These are phyloP conservation scores for Chalciporus sp. DNA, from an alignment of 1,284 basidiomycete species.

Conservation along the genomic window DNA sequence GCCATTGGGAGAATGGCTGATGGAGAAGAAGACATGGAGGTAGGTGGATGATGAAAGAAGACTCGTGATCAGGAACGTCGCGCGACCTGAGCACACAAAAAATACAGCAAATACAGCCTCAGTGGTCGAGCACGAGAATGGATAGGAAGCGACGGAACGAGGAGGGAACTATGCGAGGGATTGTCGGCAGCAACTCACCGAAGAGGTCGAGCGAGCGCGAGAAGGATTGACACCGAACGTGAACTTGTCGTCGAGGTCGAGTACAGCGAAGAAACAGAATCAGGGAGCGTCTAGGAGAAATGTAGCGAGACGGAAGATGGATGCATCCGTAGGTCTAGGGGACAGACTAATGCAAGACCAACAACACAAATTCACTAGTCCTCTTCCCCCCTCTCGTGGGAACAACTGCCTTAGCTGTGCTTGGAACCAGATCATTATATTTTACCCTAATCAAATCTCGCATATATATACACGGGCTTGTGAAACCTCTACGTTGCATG, in stretches of 20 bases:
- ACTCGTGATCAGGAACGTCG: constrained; percentile 8
- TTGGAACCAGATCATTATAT: neutral
- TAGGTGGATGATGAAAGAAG: constrained; percentile 1
- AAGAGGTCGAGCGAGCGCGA: constrained; percentile 5
- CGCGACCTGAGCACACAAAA: constrained; percentile 13
- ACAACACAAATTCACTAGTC: neutral
- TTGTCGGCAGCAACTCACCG: constrained; percentile 3
- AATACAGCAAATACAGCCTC: constrained; percentile 15
- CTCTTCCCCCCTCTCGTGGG: constrained; percentile 27
- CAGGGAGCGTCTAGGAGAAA: constrained; percentile 20
- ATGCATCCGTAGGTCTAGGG: constrained; percentile 38
- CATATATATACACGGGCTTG: constrained; percentile 1
- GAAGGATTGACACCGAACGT: constrained; percentile 1
- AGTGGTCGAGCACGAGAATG: constrained; percentile 3
- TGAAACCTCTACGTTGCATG: constrained; percentile 8
- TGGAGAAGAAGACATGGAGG: constrained; percentile 16
- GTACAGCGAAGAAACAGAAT: constrained; percentile 3
- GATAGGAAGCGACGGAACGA: neutral
- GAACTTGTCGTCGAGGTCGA: constrained; percentile 14
- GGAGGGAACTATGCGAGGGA: constrained; percentile 2
- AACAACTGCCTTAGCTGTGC: constrained; percentile 21
- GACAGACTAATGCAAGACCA: constrained; percentile 12
- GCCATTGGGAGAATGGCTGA: constrained; percentile 11
- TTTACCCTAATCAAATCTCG: constrained; percentile 9
- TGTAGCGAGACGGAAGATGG: constrained; percentile 9